These are phyloP conservation scores for Fusarium avenaceum DNA, from an alignment of 2,329 filamentous ascomycete genomes.

Conservation along the genomic window DNA sequence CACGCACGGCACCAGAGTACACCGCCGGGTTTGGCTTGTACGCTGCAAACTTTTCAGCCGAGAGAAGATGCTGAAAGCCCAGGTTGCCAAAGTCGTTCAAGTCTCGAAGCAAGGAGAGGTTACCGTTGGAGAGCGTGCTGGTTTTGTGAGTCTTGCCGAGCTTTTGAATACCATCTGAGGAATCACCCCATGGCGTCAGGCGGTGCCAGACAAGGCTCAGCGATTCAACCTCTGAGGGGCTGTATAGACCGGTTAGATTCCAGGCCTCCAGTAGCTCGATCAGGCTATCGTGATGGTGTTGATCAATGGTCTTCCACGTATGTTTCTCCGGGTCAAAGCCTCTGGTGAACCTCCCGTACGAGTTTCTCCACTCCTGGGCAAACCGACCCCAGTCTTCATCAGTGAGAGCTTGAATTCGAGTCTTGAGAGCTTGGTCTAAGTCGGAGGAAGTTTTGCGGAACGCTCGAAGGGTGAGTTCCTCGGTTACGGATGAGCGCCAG, in stretches of 20 bases:
- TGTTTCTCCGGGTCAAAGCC: constrained; percentile 62
- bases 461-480: constrained; percentile 67
- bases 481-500: constrained; percentile 77
- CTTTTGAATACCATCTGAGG: constrained; percentile 65
- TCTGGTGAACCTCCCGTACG: constrained; percentile 73
- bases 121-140: constrained; percentile 81
- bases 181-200: constrained; percentile 77
- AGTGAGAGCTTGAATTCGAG: constrained; percentile 64
- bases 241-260: constrained; percentile 70
- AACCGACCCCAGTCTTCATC: constrained; percentile 72
- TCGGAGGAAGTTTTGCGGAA: constrained; percentile 62
- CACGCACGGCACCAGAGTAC: constrained; percentile 76
- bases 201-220: constrained; percentile 80
- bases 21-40: constrained; percentile 80
- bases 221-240: constrained; percentile 71
- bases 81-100: constrained; percentile 70
- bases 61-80: constrained; percentile 73
- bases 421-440: constrained; percentile 61
- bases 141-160: constrained; percentile 68
- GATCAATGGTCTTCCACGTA: constrained; percentile 77
- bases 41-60: constrained; percentile 76
- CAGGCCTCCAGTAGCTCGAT: constrained; percentile 68
- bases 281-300: constrained; percentile 77
- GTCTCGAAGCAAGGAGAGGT: constrained; percentile 74
- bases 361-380: constrained; percentile 77